Conservation (phyloP, 352 stramenopile genomes). For the Blastocystis sp. region DNA sequence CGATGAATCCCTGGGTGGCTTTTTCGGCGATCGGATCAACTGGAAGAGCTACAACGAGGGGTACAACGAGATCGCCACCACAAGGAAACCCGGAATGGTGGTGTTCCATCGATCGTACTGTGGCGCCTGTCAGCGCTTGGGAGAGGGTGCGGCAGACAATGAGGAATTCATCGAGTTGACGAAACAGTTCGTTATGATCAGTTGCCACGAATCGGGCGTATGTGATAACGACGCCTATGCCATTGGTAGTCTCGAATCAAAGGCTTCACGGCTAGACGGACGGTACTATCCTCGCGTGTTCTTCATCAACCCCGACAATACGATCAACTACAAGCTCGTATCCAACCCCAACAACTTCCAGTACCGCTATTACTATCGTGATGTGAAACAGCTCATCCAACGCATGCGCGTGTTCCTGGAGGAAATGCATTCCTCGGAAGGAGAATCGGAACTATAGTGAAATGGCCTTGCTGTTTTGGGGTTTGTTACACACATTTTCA, state of each 20-base stretch:
- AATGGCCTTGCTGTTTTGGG: neutral
- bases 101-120: conserved; percentile 48
- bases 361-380: conserved; percentile 58
- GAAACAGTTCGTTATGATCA: conserved; percentile 53
- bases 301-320: conserved; percentile 47
- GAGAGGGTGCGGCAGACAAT: neutral
- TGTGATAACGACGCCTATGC: neutral
- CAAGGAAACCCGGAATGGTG: conserved; percentile 27
- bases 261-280: conserved; percentile 12
- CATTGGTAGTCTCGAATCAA: neutral
- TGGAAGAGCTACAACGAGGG: conserved; percentile 38
- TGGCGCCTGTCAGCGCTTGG: conserved; percentile 5
- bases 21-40: conserved; percentile 10
- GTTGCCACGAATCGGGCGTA: conserved; percentile 24
- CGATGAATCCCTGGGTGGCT: neutral
- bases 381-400: neutral
- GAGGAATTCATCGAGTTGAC: conserved; percentile 1
- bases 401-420: conserved; percentile 40
- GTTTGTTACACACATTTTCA: neutral
- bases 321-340: neutral
- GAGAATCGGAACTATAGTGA: conserved; percentile 42
- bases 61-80: conserved; percentile 1
- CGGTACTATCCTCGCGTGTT: conserved; percentile 28
- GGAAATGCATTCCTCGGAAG: neutral
- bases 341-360: conserved; percentile 41